Base-by-base conservation (phyloP, 139 green algal genomes). In the Deuterostichococcus epilithicus region DNA sequence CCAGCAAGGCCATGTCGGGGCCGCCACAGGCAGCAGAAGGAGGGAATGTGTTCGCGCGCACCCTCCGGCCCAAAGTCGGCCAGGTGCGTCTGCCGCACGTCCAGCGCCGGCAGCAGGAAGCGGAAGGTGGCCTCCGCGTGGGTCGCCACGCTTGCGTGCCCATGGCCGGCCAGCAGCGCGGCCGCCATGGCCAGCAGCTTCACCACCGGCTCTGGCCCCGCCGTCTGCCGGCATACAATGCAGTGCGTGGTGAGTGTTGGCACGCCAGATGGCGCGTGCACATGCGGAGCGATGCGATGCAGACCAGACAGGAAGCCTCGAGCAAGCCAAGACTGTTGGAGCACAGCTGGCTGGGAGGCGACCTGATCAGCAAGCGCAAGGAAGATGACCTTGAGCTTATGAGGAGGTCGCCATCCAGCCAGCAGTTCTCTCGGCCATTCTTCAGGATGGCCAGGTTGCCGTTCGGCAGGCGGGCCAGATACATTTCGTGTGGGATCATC, bases 41-140 rank as follows among this genome's bases (percentile, higher is more conserved):
- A 63, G 13, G 26, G 52, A 28, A 13, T 30, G 28, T 3, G 32
- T 28, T 76, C 70, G 30, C 74, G 32, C 5, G 20, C 15, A 10
- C 47, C 70, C 33, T 76, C 22, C 8, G 42, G 23, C 6, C 37
- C 32, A 58, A 76, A 65, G 39, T 32, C 34, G 36, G 79, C 39
- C 37, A 84, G 86, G 32, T 73, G 84, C 5, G 66, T 81, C 47
- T 87, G 81, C 1, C 94, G 88, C 4, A 95, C 65, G 78, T 97
- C 92, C 30, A 98, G 80, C 0, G 87, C 88, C 15, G 77, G 67
- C 38, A 97, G 85, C 66, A 98, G 78, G 71, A 95, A 88, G 15
- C 47, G 77, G 70, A 95, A 94, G 1, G 96, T 68, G 3, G 74
- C 38, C 32, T 83, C 81, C 35, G 73, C 34, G 80, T 95, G 86